phyloP scores from a whole-genome alignment of 2,329 filamentous ascomycete species.

The Beauveria caledonica region DNA sequence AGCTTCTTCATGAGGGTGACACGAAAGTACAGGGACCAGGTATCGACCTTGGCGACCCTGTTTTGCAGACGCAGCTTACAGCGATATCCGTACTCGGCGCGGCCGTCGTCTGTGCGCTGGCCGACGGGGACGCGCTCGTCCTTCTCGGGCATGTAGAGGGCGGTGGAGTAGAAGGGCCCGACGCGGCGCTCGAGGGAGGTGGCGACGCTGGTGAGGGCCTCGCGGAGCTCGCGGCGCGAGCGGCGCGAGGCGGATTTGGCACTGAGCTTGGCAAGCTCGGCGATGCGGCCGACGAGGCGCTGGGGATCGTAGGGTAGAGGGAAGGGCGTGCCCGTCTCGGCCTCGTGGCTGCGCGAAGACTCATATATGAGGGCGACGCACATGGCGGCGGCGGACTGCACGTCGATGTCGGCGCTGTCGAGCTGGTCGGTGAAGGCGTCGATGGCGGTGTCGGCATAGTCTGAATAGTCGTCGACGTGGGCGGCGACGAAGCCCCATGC shows the following conservation, averaged over 20 bases:
- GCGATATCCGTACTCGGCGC: conserved; percentile 44
- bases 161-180: conserved; percentile 46
- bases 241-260: conserved; percentile 43
- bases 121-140: conserved; percentile 35
- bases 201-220: conserved; percentile 42
- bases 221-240: conserved; percentile 38
- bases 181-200: conserved; percentile 47
- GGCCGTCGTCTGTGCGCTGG: conserved; percentile 33
- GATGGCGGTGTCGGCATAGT: conserved; percentile 61
- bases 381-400: conserved; percentile 70
- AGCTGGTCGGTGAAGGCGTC: conserved; percentile 82
- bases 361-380: conserved; percentile 81
- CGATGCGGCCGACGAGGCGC: conserved; percentile 38
- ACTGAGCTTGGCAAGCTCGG: conserved; percentile 37
- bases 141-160: conserved; percentile 29
- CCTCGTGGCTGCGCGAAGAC: conserved; percentile 45
- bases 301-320: conserved; percentile 44
- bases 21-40: conserved; percentile 42
- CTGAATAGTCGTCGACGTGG: conserved; percentile 65
- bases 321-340: conserved; percentile 40
- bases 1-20: conserved; percentile 40
- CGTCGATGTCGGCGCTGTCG: conserved; percentile 60
- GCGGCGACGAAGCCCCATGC: conserved; percentile 77
- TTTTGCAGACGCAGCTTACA: conserved; percentile 42
- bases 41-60: conserved; percentile 37